phyloP scores from a whole-genome alignment of 2,329 filamentous ascomycete species.

The Ascochyta fabae region DNA sequence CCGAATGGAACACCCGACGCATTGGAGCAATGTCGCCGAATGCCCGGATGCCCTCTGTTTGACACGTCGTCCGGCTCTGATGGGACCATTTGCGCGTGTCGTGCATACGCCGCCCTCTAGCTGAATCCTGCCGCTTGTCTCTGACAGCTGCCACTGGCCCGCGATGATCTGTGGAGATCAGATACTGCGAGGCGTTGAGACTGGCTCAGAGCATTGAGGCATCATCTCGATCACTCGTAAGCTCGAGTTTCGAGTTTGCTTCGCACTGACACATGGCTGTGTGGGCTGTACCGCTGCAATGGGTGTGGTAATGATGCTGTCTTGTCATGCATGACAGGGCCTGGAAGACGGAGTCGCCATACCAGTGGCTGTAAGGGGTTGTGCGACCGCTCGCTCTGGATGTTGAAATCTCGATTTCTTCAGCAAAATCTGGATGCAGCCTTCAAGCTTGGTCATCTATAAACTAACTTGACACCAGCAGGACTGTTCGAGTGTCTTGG shows the following conservation, averaged over 20 bases:
- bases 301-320: slow-evolving; percentile 1
- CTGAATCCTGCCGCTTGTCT: slow-evolving; percentile 7
- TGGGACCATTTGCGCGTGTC: background rate
- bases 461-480: background rate
- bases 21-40: slow-evolving; percentile 7
- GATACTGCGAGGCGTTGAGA: slow-evolving; percentile 5
- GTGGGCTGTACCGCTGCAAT: background rate
- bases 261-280: slow-evolving; percentile 4
- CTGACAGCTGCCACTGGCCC: slow-evolving; percentile 4
- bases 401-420: background rate
- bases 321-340: slow-evolving; percentile 7
- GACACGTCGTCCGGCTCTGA: slow-evolving; percentile 9
- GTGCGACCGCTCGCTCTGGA: too few relatives aligned
- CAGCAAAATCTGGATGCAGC: background rate
- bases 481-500: too few relatives aligned
- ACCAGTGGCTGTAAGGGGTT: slow-evolving; percentile 7
- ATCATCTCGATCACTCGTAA: background rate
- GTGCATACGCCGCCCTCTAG: slow-evolving; percentile 13
- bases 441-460: background rate
- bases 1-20: background rate
- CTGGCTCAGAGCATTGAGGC: background rate
- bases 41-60: slow-evolving; percentile 1
- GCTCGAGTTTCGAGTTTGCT: background rate
- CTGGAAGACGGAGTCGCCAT: slow-evolving; percentile 1
- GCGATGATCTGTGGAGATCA: slow-evolving; percentile 3